phyloP scores from a whole-genome alignment of 495 filamentous ascomycete species.

The Podospora didyma region DNA sequence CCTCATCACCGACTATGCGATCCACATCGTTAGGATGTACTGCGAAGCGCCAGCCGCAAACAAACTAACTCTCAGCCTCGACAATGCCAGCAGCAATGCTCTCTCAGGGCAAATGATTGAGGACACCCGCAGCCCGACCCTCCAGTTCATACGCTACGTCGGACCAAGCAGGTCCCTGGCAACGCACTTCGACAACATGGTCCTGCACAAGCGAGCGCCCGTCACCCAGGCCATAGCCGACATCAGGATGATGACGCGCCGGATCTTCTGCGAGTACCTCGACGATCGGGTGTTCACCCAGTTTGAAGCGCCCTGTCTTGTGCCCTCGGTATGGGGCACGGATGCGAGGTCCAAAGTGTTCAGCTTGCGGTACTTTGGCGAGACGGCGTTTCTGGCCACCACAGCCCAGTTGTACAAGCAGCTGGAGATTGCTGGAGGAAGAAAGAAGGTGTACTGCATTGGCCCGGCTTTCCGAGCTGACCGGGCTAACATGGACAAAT shows the following conservation, averaged over 20 bases:
- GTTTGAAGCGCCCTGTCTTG: conserved; percentile 9
- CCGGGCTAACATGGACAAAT: too few species aligned
- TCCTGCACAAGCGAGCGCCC: neutral
- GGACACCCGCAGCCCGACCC: neutral
- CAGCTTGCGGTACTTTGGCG: too few species aligned
- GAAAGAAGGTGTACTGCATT: too few species aligned
- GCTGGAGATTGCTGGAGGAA: too few species aligned
- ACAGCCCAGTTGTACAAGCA: too few species aligned
- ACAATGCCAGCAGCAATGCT: neutral
- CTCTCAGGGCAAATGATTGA: neutral
- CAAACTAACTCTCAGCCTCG: neutral
- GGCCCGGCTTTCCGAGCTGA: too few species aligned
- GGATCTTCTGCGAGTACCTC: neutral
- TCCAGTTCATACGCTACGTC: neutral
- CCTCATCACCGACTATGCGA: neutral
- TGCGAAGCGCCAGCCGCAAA: neutral
- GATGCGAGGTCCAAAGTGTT: too few species aligned
- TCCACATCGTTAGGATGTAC: neutral
- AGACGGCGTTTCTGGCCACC: too few species aligned
- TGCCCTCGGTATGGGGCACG: too few species aligned
- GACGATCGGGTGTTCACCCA: neutral
- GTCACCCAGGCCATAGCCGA: neutral
- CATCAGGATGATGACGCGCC: neutral
- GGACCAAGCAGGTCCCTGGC: neutral
- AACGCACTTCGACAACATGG: neutral